Conservation (phyloP, 345 rosid species). For the Pelargonium nanum region DNA sequence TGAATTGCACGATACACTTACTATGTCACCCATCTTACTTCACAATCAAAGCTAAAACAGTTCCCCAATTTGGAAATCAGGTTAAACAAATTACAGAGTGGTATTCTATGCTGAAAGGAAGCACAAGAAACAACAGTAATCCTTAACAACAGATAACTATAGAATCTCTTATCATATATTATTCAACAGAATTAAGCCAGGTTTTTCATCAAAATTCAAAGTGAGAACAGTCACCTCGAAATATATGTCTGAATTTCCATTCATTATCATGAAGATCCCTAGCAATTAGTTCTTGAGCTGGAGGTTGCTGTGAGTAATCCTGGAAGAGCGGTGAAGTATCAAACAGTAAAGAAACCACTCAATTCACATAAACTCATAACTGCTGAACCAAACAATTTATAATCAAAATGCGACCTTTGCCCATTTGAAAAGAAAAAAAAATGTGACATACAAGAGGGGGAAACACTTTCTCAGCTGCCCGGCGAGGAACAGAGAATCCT, state of each 20-base stretch:
- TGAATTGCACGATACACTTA: no score
- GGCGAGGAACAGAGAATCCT: constrained; percentile 52
- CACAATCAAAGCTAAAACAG: no score
- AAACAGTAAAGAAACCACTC: not conserved
- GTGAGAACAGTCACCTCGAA: constrained; percentile 21
- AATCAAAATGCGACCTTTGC: not conserved
- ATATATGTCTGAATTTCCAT: constrained; percentile 45
- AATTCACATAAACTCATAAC: not conserved
- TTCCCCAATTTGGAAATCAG: no score
- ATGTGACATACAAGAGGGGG: constrained; percentile 38
- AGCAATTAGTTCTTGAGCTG: constrained; percentile 35
- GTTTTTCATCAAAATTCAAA: not conserved
- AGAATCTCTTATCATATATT: not conserved
- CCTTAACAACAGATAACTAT: not conserved
- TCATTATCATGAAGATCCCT: constrained; percentile 43
- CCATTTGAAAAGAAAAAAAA: not conserved
- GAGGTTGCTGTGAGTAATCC: constrained; percentile 35
- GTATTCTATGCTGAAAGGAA: no score
- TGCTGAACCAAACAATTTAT: not conserved
- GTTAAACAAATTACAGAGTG: no score
- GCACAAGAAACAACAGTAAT: no score
- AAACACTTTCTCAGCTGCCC: constrained; percentile 47
- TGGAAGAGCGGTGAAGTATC: constrained; percentile 2
- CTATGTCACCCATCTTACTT: no score
- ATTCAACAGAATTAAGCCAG: not conserved